Conservation (phyloP, 768 basidiomycete species). For the Tulasnella sp. region DNA sequence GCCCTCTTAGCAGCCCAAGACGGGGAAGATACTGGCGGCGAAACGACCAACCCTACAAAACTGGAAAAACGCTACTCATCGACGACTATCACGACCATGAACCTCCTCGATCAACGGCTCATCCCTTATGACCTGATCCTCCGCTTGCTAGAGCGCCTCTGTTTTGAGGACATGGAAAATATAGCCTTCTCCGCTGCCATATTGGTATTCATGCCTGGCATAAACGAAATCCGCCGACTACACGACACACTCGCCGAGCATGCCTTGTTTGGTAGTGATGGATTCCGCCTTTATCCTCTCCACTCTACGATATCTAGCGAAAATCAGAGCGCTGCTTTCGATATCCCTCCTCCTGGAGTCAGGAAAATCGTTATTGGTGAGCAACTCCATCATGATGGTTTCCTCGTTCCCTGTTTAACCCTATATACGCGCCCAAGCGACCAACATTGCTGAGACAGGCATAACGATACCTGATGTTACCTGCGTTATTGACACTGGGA, state of each 20-base stretch:
- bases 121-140: constrained; percentile 90
- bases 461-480: constrained; percentile 98
- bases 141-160: constrained; percentile 67
- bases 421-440: constrained; percentile 51
- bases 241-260: constrained; percentile 74
- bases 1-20: constrained; percentile 51
- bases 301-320: constrained; percentile 92
- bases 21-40: constrained; percentile 34
- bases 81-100: constrained; percentile 62
- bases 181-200: constrained; percentile 59
- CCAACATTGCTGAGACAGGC: constrained; percentile 92
- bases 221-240: constrained; percentile 84
- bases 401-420: not conserved
- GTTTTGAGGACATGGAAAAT: constrained; percentile 49
- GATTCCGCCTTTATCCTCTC: constrained; percentile 69
- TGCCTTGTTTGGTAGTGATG: constrained; percentile 46
- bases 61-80: constrained; percentile 72
- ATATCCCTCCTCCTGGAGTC: constrained; percentile 63
- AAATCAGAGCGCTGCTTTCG: constrained; percentile 81
- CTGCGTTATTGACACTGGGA: constrained; percentile 89
- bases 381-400: constrained; percentile 17
- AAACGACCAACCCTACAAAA: constrained; percentile 35
- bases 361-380: constrained; percentile 91
- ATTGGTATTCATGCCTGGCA: constrained; percentile 87
- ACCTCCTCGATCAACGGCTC: constrained; percentile 72